Conservation (phyloP, 2,329 filamentous ascomycete species). For the Neocucurbitaria cava region DNA sequence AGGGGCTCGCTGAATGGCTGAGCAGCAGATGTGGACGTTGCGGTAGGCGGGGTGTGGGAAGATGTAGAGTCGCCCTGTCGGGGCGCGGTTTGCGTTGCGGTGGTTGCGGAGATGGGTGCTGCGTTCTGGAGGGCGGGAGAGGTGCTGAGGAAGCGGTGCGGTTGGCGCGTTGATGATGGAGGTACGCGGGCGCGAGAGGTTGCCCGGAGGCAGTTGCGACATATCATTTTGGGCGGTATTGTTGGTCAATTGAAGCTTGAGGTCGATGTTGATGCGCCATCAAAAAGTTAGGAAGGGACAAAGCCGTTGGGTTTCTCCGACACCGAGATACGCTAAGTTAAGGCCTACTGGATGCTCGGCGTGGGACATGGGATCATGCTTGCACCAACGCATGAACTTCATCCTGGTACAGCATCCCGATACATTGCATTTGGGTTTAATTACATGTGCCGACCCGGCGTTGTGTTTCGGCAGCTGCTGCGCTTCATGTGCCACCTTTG, state of each 20-base stretch:
- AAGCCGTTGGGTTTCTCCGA: slow-evolving; percentile 10
- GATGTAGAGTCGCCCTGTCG: slow-evolving; percentile 32
- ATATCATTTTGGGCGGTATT: slow-evolving; percentile 45
- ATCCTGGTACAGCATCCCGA: not conserved
- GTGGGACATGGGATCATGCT: not conserved
- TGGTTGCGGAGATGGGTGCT: slow-evolving; percentile 35
- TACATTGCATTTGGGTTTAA: slow-evolving; percentile 4
- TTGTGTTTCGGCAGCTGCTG: slow-evolving; percentile 4
- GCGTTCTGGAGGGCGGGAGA: slow-evolving; percentile 27
- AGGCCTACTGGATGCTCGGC: not conserved
- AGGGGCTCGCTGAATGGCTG: slow-evolving; percentile 55
- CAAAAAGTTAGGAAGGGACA: slow-evolving; percentile 21
- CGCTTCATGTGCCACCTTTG: slow-evolving; percentile 6
- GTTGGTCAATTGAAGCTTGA: slow-evolving; percentile 6
- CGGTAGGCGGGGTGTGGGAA: slow-evolving; percentile 45
- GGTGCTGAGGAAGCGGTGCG: slow-evolving; percentile 37
- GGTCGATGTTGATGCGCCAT: not conserved
- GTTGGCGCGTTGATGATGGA: slow-evolving; percentile 11
- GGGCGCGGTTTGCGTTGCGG: slow-evolving; percentile 33
- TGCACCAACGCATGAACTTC: slow-evolving; percentile 1
- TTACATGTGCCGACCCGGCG: slow-evolving; percentile 6
- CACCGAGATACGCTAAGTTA: slow-evolving; percentile 4
- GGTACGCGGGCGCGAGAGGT: slow-evolving; percentile 32
- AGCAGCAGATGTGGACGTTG: slow-evolving; percentile 54
- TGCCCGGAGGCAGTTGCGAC: slow-evolving; percentile 47